These are phyloP conservation scores for Didymella arachidicola DNA, from an alignment of 2,329 filamentous ascomycete genomes.

Conservation along the genomic window DNA sequence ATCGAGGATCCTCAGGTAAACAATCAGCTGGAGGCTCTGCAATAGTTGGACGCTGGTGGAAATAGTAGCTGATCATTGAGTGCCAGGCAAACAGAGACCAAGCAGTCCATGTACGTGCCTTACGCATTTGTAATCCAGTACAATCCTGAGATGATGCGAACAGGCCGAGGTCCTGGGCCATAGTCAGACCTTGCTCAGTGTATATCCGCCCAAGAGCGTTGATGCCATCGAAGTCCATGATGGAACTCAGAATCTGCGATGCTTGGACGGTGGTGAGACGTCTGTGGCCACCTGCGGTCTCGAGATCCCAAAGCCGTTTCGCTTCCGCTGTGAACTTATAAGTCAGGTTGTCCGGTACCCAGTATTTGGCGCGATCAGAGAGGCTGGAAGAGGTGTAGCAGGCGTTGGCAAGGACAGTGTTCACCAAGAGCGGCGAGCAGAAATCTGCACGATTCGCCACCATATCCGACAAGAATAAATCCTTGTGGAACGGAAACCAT, in stretches of 20 bases:
- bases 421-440: slow-evolving; percentile 12
- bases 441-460: not conserved
- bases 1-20: slow-evolving; percentile 1
- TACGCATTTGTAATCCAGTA: not conserved
- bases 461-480: slow-evolving; percentile 8
- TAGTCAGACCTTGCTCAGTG: slow-evolving; percentile 1
- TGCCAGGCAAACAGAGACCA: slow-evolving; percentile 8
- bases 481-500: slow-evolving; percentile 10
- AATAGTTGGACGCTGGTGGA: not conserved
- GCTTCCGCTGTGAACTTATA: slow-evolving; percentile 24
- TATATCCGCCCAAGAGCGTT: slow-evolving; percentile 4
- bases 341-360: slow-evolving; percentile 21
- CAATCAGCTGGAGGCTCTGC: not conserved
- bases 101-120: slow-evolving; percentile 3
- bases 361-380: slow-evolving; percentile 13
- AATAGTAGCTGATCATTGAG: slow-evolving; percentile 12
- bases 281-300: slow-evolving; percentile 2
- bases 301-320: slow-evolving; percentile 23
- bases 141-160: not conserved
- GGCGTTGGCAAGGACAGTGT: slow-evolving; percentile 11
- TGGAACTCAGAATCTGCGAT: slow-evolving; percentile 5
- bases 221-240: slow-evolving; percentile 12
- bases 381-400: slow-evolving; percentile 1
- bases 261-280: slow-evolving; percentile 6
- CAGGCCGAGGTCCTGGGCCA: not conserved